Base-by-base conservation (phyloP, 352 stramenopile genomes). In the Globisporangium paddicum region DNA sequence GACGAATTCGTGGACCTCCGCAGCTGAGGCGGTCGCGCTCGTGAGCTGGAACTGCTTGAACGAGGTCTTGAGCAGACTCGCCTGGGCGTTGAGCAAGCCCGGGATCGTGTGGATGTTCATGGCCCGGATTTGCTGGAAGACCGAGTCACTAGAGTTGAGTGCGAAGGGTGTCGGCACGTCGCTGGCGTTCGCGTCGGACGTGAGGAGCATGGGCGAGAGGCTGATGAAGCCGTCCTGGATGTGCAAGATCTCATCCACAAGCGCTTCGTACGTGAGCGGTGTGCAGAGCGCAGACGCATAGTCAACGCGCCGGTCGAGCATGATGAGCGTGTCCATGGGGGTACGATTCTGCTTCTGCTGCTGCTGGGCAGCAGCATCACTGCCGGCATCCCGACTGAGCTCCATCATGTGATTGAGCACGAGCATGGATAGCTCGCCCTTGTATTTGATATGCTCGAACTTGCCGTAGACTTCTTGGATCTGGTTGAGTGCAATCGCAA, bases 371-470 rank as follows among this genome's bases (percentile, higher is more conserved):
- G 19, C 19, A 16, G 37, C 37, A 23, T 47, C 25, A 42, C 28
- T 19, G 48, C 42, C 5, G 48, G 30, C 13, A 21, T 62, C 47
- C 21, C 59, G 71, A 55, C 72, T 68, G 46, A 78, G 61, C 55
- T 87, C 73, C 68, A 91, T 73, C 40, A 93, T 61, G 38, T 83
- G 73, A 21, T 88, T 78, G 19, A 87, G 60, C 23, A 91, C 77
- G 8, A 84, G 68, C 68, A 84, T 88, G 10, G 79, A 71, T 35
- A 90, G 54, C 38, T 91, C 77, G 10, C 83, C 83, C 54, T 93
- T 93, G 69, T 87, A 88, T 57, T 93, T 89, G 59, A 93, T 87
- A n/a, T 75, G 64, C 18, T 66, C 50, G 40, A 91, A 89, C 16
- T 62, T 62, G 0, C 79, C 83, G 30, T 86, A 89, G 6, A 79